Evolutionary conservation across 768 basidiomycete species (phyloP).

Genomic region (Mycena haematopus): DNA sequence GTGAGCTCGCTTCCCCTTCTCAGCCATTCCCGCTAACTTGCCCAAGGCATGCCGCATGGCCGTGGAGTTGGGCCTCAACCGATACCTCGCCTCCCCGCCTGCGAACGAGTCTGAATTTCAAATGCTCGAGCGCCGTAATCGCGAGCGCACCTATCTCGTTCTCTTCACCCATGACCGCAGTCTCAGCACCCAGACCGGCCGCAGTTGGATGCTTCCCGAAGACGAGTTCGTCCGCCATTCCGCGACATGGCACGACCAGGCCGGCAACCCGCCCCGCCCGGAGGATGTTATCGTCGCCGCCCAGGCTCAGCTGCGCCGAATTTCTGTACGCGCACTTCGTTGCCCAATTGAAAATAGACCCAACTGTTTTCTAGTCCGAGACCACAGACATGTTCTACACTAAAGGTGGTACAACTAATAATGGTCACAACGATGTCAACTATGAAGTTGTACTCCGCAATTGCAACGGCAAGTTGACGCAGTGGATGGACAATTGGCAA

Average conservation of each 20-base stretch:
- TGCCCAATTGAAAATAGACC: neutral
- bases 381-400: constrained; percentile 76
- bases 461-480: constrained; percentile 73
- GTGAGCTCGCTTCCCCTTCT: constrained; percentile 48
- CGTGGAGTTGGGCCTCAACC: constrained; percentile 82
- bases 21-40: constrained; percentile 15
- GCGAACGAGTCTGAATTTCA: constrained; percentile 69
- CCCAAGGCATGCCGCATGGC: constrained; percentile 85
- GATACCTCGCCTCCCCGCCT: constrained; percentile 62
- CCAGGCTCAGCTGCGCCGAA: constrained; percentile 77
- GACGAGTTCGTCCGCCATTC: constrained; percentile 79
- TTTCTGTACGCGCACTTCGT: constrained; percentile 61
- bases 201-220: constrained; percentile 89
- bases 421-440: constrained; percentile 67
- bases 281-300: constrained; percentile 85
- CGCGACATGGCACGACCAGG: constrained; percentile 71
- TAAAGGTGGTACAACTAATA: constrained; percentile 48
- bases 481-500: constrained; percentile 78
- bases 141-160: constrained; percentile 87
- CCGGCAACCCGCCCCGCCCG: constrained; percentile 60
- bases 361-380: constrained; percentile 59
- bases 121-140: constrained; percentile 77
- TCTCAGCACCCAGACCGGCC: constrained; percentile 84
- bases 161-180: constrained; percentile 88
- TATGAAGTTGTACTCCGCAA: constrained; percentile 74